Percentiles rank a stretch among this genome's conserved stretches.
Conservation (phyloP, 345 rosid species). For the Kernera saxatilis region DNA sequence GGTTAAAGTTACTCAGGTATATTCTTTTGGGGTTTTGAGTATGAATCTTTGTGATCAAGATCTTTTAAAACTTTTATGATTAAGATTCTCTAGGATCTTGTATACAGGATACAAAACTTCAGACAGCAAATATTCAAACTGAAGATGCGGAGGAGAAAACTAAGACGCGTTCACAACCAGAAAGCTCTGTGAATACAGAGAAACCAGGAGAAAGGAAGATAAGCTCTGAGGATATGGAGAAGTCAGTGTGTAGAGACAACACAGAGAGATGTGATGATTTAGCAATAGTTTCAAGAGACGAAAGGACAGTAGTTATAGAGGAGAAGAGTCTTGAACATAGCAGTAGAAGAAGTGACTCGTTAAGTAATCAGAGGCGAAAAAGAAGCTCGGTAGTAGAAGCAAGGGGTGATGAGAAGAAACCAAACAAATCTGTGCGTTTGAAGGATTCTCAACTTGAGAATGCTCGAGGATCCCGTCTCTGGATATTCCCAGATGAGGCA, state of each 20-base stretch:
- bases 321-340: conserved; percentile 30
- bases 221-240: not conserved
- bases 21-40: not conserved
- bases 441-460: conserved; percentile 24
- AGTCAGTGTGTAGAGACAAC: not conserved
- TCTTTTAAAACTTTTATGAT: not conserved
- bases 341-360: conserved; percentile 21
- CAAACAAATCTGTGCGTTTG: not conserved
- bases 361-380: conserved; percentile 27
- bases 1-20: conserved; percentile 59
- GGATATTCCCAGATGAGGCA: conserved; percentile 70
- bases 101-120: conserved; percentile 24
- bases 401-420: conserved; percentile 27
- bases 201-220: conserved; percentile 39
- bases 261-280: conserved; percentile 27
- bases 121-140: not conserved
- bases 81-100: conserved; percentile 4
- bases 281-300: conserved; percentile 30
- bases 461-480: conserved; percentile 39
- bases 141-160: conserved; percentile 1
- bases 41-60: conserved; percentile 6
- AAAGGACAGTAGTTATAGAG: conserved; percentile 28
- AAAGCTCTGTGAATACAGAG: conserved; percentile 10
- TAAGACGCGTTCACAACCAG: not conserved
- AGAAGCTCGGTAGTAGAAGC: conserved; percentile 12